Evolutionary conservation across 305 asterid genomes (phyloP), one percentile per base, ranked within the genome.

Genomic region (Lippia alba): DNA sequence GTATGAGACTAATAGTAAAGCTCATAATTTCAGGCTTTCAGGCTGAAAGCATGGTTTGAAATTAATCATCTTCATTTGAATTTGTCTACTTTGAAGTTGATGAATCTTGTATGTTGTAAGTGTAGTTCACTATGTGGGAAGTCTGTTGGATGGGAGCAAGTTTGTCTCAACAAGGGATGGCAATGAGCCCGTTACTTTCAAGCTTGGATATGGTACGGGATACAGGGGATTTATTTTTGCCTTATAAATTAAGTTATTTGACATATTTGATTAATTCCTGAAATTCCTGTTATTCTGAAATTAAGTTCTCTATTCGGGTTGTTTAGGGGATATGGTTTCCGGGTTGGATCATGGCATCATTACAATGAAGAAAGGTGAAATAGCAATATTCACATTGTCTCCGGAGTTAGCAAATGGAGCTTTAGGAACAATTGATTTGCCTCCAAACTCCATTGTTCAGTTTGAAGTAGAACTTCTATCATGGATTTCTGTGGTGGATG

Each of bases 301-400:
- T 12, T 56, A 66, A 62, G 12, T 19, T 33, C 56, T 72, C 41
- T 68, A 9, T 36, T 44, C 62, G 62, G 67, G 69, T 46, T 67
- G 55, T 67, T 60, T 74, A 87, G 96, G 85, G 58, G 74, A 72
- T 55, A 45, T 82, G 50, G 79, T 72, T 65, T 53, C 64, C 57
- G 94, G 92, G 66, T 66, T 85, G 74, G 76, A 84, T 73, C 74
- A 70, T 56, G 96, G 92, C 66, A 81, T 89, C 69, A 69, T 77
- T 54, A 87, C 96, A 24, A 89, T 89, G 96, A 87, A 71, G 75
- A 89, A 76, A 80, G 94, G 91, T 49, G 94, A 89, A 80, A 74
- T 36, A 10, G 86, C 94, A 51, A 61, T 79, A 66, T 89, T 87
- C 84, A 84, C 82, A 4, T 69, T 87, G 59, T 87, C 86, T 45